phyloP scores from a whole-genome alignment of 1,284 basidiomycete species.

The Papiliotrema fonsecae region DNA sequence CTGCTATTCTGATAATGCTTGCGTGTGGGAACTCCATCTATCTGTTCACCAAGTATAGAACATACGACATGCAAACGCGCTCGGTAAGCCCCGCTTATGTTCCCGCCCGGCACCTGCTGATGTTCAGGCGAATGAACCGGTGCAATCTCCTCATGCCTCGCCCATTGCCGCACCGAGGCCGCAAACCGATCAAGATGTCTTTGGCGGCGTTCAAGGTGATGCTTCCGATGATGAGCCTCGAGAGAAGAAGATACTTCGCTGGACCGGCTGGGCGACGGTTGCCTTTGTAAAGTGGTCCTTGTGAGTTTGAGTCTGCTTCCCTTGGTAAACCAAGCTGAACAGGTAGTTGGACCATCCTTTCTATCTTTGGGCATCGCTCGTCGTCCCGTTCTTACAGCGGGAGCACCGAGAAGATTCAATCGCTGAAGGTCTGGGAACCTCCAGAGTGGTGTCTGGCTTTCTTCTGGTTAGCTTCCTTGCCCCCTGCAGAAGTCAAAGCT shows the following conservation, averaged over 20 bases:
- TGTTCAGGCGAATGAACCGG: constrained; percentile 24
- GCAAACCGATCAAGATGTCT: constrained; percentile 11
- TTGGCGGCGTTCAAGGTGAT: constrained; percentile 1
- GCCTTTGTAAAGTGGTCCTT: constrained; percentile 22
- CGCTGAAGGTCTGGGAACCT: constrained; percentile 45
- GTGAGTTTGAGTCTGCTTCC: constrained; percentile 14
- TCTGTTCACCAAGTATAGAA: constrained; percentile 40
- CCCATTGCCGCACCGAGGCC: constrained; percentile 25
- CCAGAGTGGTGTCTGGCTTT: constrained; percentile 46
- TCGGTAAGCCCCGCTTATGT: constrained; percentile 20
- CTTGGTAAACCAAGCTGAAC: constrained; percentile 3
- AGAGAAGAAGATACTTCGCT: constrained; percentile 1
- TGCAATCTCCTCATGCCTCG: constrained; percentile 37
- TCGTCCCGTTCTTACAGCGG: not conserved
- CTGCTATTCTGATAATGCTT: constrained; percentile 21
- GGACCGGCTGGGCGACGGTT: constrained; percentile 6
- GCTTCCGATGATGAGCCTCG: not conserved
- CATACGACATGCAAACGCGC: constrained; percentile 43
- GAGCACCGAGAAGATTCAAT: constrained; percentile 36
- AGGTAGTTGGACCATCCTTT: constrained; percentile 21
- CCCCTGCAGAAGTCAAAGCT: not conserved
- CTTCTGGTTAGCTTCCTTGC: constrained; percentile 39
- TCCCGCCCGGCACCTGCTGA: not conserved
- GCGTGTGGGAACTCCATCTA: constrained; percentile 34
- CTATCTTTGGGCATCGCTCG: constrained; percentile 26